These are phyloP conservation scores for Boletus coccyginus DNA, from an alignment of 768 basidiomycete genomes.

Conservation along the genomic window DNA sequence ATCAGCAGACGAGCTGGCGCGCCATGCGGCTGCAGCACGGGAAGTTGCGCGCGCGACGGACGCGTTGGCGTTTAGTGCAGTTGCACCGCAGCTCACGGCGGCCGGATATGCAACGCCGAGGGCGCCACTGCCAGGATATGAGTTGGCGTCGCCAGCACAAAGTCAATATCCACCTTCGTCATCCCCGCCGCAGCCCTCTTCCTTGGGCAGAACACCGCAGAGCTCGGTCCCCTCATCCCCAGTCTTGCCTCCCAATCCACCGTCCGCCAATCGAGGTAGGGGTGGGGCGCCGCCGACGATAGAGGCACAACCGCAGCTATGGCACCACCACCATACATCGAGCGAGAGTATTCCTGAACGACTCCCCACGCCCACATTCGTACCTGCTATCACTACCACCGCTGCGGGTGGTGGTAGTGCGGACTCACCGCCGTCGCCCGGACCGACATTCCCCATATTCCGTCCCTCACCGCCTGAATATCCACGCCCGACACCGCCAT, in stretches of 20 bases:
- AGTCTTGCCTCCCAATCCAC: constrained; percentile 37
- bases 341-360: constrained; percentile 6
- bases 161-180: background rate
- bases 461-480: constrained; percentile 46
- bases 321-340: background rate
- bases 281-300: constrained; percentile 7
- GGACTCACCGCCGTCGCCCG: background rate
- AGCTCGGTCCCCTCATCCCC: constrained; percentile 25
- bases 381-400: background rate
- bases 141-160: background rate
- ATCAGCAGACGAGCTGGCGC: constrained; percentile 48
- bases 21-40: constrained; percentile 65
- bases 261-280: constrained; percentile 40
- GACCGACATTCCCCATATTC: constrained; percentile 2
- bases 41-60: constrained; percentile 68
- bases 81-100: constrained; percentile 9
- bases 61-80: constrained; percentile 44
- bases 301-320: constrained; percentile 4
- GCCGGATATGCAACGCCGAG: constrained; percentile 18
- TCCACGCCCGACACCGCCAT: constrained; percentile 35
- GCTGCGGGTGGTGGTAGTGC: background rate
- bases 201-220: constrained; percentile 10
- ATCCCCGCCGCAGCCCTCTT: background rate
- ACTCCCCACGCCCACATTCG: constrained; percentile 6
- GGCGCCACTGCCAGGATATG: constrained; percentile 11